phyloP scores from a whole-genome alignment of 345 rosid genomes.

The Eucalyptus marginata region DNA sequence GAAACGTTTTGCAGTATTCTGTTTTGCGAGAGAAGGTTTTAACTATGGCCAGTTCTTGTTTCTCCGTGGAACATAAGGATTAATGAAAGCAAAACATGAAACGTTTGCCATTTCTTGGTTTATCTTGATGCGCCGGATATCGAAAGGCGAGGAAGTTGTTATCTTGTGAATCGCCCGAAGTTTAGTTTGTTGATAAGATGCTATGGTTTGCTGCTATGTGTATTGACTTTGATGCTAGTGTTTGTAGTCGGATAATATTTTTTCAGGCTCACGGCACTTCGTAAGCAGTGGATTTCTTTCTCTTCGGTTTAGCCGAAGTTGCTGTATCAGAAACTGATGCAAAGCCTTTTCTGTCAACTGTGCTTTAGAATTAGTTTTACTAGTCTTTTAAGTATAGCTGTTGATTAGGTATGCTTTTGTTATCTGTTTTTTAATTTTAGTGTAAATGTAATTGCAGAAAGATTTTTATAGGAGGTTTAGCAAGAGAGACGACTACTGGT shows the following conservation, averaged over 20 bases:
- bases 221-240: neutral
- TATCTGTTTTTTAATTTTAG: neutral
- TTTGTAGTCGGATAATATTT: neutral
- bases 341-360: neutral
- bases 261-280: neutral
- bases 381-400: neutral
- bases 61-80: neutral
- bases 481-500: constrained; percentile 17
- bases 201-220: neutral
- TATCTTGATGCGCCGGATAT: neutral
- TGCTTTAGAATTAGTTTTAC: neutral
- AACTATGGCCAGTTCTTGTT: neutral
- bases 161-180: neutral
- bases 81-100: neutral
- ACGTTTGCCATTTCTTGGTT: neutral
- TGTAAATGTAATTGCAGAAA: constrained; percentile 12
- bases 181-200: neutral
- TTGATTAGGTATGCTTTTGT: constrained; percentile 40
- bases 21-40: neutral
- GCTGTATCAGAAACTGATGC: neutral
- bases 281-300: neutral
- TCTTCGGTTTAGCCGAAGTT: neutral
- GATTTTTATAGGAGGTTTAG: constrained; percentile 17
- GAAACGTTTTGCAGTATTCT: neutral
- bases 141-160: neutral